Percentiles rank a stretch among this genome's conserved stretches.
phyloP scores from a whole-genome alignment of 2,329 filamentous ascomycete species.

The Sclerotinia spermophila region DNA sequence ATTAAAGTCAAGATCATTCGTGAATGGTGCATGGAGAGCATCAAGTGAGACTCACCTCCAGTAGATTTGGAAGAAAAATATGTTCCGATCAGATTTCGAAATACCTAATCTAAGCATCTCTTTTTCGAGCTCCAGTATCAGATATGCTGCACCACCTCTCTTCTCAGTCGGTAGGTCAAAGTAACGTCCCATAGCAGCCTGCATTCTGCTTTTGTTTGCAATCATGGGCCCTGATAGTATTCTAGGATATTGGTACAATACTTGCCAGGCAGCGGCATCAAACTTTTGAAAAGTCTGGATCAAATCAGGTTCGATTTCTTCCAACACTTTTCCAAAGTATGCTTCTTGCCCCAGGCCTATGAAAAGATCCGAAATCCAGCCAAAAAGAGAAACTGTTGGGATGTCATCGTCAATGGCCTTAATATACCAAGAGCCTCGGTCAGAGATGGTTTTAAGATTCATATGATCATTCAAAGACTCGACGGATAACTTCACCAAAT shows the following conservation, averaged over 20 bases:
- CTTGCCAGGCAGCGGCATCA: constrained; percentile 15
- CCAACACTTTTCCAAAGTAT: constrained; percentile 5
- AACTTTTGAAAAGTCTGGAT: constrained; percentile 9
- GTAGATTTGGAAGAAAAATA: neutral
- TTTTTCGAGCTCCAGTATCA: constrained; percentile 7
- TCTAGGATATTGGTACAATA: constrained; percentile 5
- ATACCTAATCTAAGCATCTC: constrained; percentile 5
- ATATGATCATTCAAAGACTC: neutral
- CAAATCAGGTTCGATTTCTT: constrained; percentile 4
- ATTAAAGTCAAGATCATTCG: neutral
- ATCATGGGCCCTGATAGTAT: neutral
- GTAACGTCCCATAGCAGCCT: constrained; percentile 1
- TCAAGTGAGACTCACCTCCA: neutral
- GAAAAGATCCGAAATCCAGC: neutral
- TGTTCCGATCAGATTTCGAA: neutral
- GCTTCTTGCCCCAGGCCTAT: neutral
- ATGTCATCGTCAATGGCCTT: neutral
- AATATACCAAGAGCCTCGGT: neutral
- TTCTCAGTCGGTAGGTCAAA: neutral
- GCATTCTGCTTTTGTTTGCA: neutral
- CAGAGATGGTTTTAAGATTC: neutral
- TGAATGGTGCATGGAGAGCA: neutral
- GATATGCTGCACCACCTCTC: neutral
- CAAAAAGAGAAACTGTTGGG: neutral
- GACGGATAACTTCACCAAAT: neutral